These are phyloP conservation scores for Coffea canephora DNA, from an alignment of 257 asterid genomes.

Conservation along the genomic window DNA sequence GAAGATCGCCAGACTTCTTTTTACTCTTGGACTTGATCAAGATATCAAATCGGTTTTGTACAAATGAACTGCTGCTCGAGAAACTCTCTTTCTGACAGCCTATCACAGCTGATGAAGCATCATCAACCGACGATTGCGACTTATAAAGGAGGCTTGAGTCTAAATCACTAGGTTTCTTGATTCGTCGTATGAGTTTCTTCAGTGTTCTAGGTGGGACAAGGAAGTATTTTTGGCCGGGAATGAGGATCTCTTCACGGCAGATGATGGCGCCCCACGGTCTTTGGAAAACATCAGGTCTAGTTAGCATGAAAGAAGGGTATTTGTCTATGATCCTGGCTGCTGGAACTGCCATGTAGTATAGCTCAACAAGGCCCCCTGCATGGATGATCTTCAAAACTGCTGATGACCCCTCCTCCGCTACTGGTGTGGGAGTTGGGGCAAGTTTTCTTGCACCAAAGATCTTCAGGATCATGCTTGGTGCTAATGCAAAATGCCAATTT, in stretches of 20 bases:
- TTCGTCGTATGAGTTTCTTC: slow-evolving; percentile 53
- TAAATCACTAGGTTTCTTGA: slow-evolving; percentile 17
- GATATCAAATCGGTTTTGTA: slow-evolving; percentile 26
- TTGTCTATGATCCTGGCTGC: slow-evolving; percentile 56
- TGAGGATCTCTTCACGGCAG: slow-evolving; percentile 54
- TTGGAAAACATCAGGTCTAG: slow-evolving; percentile 57
- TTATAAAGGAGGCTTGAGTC: slow-evolving; percentile 5
- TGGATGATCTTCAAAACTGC: slow-evolving; percentile 60
- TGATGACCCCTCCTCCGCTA: slow-evolving; percentile 10
- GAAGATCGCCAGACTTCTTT: slow-evolving; percentile 33
- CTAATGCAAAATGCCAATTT: neutral
- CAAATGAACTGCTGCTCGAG: slow-evolving; percentile 14
- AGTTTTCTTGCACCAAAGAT: slow-evolving; percentile 9
- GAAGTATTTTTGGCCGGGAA: slow-evolving; percentile 61
- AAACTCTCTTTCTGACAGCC: slow-evolving; percentile 12
- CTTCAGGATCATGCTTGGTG: slow-evolving; percentile 1
- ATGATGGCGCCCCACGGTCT: slow-evolving; percentile 67
- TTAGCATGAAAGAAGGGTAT: slow-evolving; percentile 48
- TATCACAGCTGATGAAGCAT: slow-evolving; percentile 1
- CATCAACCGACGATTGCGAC: neutral
- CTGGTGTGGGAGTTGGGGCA: neutral
- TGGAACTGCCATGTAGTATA: slow-evolving; percentile 71
- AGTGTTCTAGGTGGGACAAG: slow-evolving; percentile 55
- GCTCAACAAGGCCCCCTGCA: slow-evolving; percentile 56
- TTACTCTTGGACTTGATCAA: slow-evolving; percentile 42